Evolutionary conservation across 2,329 filamentous ascomycete species (phyloP).

Genomic region (Nannizziopsis arthrosporioides): DNA sequence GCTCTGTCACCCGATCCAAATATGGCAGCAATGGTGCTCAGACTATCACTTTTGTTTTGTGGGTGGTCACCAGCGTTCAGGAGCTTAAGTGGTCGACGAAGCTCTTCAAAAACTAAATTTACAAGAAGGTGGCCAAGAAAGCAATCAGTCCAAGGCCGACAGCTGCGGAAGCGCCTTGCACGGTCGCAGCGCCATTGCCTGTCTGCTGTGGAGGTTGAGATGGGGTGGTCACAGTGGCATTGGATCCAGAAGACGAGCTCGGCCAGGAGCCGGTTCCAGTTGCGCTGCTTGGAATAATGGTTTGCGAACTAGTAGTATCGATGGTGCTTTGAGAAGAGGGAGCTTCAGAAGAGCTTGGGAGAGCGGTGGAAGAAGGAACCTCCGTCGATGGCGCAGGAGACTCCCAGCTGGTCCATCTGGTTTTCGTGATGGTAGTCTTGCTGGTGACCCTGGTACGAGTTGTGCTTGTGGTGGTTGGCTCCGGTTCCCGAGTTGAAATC

Average conservation of each 20-base stretch:
- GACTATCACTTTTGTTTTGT: too few relatives aligned
- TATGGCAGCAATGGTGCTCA: too few relatives aligned
- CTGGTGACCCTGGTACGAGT: not conserved
- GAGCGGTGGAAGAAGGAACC: not conserved
- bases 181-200: not conserved
- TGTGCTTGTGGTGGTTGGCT: slow-evolving; percentile 3
- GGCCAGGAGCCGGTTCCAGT: slow-evolving; percentile 2
- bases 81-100: not conserved
- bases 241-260: not conserved
- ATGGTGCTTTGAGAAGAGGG: not conserved
- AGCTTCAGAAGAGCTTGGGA: not conserved
- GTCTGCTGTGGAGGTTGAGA: slow-evolving; percentile 7
- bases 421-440: not conserved
- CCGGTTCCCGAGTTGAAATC: not conserved
- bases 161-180: not conserved
- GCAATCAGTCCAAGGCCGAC: not conserved
- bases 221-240: slow-evolving; percentile 4
- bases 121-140: slow-evolving; percentile 3
- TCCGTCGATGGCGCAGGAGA: too few relatives aligned
- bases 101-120: not conserved
- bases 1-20: too few relatives aligned
- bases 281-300: not conserved
- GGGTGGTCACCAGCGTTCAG: too few relatives aligned
- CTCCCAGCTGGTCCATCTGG: too few relatives aligned
- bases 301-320: not conserved